Evolutionary conservation across 306 rosid species (phyloP), one percentile per base, ranked within the genome.

Genomic region (Castanopsis chinensis): DNA sequence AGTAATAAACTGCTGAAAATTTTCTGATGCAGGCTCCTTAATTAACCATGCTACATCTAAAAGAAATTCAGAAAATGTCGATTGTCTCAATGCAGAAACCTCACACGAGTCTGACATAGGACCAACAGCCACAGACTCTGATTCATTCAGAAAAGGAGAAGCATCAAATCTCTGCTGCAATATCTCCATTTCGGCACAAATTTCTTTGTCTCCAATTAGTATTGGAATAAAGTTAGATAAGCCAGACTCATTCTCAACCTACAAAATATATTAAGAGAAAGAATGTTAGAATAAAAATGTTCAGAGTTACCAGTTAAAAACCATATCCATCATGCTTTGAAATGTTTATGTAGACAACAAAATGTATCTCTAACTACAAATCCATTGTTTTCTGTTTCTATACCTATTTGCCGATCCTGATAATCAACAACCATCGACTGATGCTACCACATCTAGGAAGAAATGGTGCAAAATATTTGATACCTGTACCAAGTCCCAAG

Each of bases 211-310:
- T 51, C 91, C 98, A 61, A 96, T 78, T 58, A 96, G 93, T 72
- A 96, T 81, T 6, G 99, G 98, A 69, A 96, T 83, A 77, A 96
- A 91, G 85, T 96, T 96, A 2, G 99, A 96, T 76, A 96, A 78
- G 81, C 99, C 99, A 84, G 88, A 90, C 77, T 96, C 97, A 79
- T 96, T 96, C 89, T 96, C 99, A 81, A 96, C 97, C 99, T 96
- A 84, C 73, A 88, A 69, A 32, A 82, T 49, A 70, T 45, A 73
- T 67, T 37, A 4, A 65, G 18, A 3, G 33, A 30, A 35, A 27
- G 35, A 64, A 28, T 1, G 56, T 15, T 17, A 59, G 2, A 3
- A 27, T 8, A 28, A 20, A 27, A 55, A 41, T 20, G 12, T 13
- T 17, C 33, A 19, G 9, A 25, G 5, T 3, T 69, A 20, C 71